These are phyloP conservation scores for Scedosporium minutisporum DNA, from an alignment of 2,329 filamentous ascomycete genomes.

Conservation along the genomic window DNA sequence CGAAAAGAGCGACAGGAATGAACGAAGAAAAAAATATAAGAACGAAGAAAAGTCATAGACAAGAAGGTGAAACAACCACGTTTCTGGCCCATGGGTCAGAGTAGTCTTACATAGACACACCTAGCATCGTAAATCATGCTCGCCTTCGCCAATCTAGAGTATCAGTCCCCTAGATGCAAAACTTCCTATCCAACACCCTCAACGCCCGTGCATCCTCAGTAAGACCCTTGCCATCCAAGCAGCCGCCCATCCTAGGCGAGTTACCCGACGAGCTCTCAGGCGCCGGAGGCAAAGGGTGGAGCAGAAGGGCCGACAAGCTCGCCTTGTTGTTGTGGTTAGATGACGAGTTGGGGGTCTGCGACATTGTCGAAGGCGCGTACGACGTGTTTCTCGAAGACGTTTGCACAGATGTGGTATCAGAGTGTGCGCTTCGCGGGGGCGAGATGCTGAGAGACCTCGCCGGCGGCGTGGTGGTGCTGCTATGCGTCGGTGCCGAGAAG, in stretches of 20 bases:
- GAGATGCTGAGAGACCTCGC: conserved; percentile 37
- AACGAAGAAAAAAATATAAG: conserved; percentile 1
- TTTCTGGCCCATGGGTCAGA: background rate
- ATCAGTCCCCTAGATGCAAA: conserved; percentile 24
- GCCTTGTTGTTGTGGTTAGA: conserved; percentile 24
- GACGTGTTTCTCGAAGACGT: conserved; percentile 8
- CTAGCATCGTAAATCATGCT: background rate
- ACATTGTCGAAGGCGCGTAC: conserved; percentile 4
- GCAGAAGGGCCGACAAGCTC: conserved; percentile 40
- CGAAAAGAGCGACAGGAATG: background rate
- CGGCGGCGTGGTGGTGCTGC: conserved; percentile 29
- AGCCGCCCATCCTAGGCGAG: background rate
- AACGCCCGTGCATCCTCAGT: conserved; percentile 55
- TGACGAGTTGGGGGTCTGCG: conserved; percentile 6
- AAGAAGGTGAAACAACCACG: background rate
- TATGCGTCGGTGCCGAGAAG: conserved; percentile 21
- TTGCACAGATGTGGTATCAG: conserved; percentile 18
- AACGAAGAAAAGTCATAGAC: background rate
- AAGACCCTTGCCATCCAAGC: conserved; percentile 1
- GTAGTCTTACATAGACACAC: background rate
- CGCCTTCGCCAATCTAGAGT: background rate
- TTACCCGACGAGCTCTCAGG: conserved; percentile 26
- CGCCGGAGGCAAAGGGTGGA: conserved; percentile 33
- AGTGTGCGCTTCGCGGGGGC: conserved; percentile 33
- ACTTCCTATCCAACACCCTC: conserved; percentile 54